A percentile compares a stretch with the other conserved stretches of the same genome.
phyloP scores from a whole-genome alignment of 192 early-diverging fungal genomes.

The Helicostylum pulchrum region DNA sequence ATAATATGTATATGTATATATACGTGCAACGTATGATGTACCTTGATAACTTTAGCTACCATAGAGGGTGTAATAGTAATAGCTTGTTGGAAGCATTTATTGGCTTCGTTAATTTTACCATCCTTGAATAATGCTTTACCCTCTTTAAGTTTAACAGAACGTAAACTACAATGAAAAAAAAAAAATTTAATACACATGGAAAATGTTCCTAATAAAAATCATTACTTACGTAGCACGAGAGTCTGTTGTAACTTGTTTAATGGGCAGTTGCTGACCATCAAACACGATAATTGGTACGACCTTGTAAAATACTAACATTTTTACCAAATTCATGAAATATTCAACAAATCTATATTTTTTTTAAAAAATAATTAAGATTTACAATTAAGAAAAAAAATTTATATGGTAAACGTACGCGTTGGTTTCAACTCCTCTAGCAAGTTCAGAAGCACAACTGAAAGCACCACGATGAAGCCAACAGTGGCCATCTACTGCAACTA shows the following conservation, averaged over 20 bases:
- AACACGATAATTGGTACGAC: slow-evolving; percentile 89
- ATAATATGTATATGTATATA: not conserved
- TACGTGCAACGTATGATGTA: slow-evolving; percentile 43
- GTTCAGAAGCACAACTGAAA: slow-evolving; percentile 79
- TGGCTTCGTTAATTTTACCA: not conserved
- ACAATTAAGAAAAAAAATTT: not conserved
- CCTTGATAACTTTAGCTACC: slow-evolving; percentile 12
- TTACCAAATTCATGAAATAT: slow-evolving; percentile 75
- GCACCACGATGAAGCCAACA: slow-evolving; percentile 94
- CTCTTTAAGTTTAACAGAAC: not conserved
- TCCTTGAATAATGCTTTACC: not conserved
- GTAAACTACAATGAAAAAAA: slow-evolving; percentile 8
- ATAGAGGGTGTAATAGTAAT: not conserved
- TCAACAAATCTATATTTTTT: slow-evolving; percentile 66
- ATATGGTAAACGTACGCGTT: slow-evolving; percentile 48
- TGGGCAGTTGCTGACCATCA: slow-evolving; percentile 88
- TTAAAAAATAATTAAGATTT: not conserved
- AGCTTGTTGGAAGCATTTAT: slow-evolving; percentile 6
- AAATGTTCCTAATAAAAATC: not conserved
- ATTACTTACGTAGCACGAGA: slow-evolving; percentile 55
- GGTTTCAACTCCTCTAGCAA: slow-evolving; percentile 67
- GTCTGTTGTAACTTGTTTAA: slow-evolving; percentile 73
- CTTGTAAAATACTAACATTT: slow-evolving; percentile 66
- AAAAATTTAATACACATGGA: not conserved
- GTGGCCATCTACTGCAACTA: slow-evolving; percentile 89